A percentile compares a stretch with the other conserved stretches of the same genome.
Evolutionary conservation across 1,139 yeast genomes (phyloP).

Genomic region (Arxiozyma slooffiae): DNA sequence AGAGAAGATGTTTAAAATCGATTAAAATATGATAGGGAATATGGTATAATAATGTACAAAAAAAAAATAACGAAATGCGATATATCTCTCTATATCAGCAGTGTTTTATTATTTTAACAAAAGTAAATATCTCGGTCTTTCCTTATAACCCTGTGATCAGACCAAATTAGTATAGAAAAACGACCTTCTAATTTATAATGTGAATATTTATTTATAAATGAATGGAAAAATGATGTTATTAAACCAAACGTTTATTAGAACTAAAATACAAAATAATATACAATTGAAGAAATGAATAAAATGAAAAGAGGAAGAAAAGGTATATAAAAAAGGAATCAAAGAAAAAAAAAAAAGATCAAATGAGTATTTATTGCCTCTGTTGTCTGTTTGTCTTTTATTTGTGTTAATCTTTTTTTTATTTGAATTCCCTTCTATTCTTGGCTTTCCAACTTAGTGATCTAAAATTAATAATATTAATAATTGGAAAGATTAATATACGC

Average conservation of each 20-base stretch:
- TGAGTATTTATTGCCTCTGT: background rate
- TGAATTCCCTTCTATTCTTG: background rate
- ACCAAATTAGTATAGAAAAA: background rate
- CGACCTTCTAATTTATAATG: constrained; percentile 8
- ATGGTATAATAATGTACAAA: background rate
- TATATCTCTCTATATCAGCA: background rate
- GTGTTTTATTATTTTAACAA: background rate
- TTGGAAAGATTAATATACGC: too few relatives aligned
- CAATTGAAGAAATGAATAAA: constrained; percentile 6
- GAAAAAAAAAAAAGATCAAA: background rate
- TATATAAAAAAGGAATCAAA: constrained; percentile 5
- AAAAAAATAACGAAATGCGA: background rate
- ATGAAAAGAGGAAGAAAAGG: constrained; percentile 1
- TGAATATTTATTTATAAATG: constrained; percentile 5
- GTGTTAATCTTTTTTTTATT: background rate
- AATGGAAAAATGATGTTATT: constrained; percentile 1
- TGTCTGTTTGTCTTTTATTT: background rate
- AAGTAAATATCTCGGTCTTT: background rate
- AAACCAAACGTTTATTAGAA: constrained; percentile 1
- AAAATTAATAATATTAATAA: too few relatives aligned
- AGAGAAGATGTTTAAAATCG: background rate
- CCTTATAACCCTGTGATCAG: background rate
- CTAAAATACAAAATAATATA: constrained; percentile 18
- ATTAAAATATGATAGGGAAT: background rate
- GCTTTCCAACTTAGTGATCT: background rate